Percentiles rank a stretch among this genome's conserved stretches.
phyloP scores from a whole-genome alignment of 129 eudicot species.

The Pulicaria dysenterica region DNA sequence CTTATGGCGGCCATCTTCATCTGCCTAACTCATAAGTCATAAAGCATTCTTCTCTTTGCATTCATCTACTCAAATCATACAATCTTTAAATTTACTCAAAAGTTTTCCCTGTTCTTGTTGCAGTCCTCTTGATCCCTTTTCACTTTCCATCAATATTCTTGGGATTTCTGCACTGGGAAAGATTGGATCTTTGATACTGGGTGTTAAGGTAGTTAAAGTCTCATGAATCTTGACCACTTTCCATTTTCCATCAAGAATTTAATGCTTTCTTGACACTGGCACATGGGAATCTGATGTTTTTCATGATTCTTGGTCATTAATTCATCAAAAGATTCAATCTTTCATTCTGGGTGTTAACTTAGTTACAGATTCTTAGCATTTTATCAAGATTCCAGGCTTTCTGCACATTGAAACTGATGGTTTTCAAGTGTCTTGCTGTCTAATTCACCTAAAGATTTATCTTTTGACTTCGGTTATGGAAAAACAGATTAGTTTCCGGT shows the following conservation, averaged over 20 bases:
- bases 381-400: background rate
- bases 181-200: conserved; percentile 14
- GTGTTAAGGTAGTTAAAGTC: conserved; percentile 9
- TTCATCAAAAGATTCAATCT: conserved; percentile 15
- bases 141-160: conserved; percentile 18
- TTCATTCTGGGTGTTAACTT: conserved; percentile 12
- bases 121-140: conserved; percentile 11
- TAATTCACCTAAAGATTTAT: conserved; percentile 7
- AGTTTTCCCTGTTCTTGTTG: background rate
- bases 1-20: conserved; percentile 37
- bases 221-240: conserved; percentile 15
- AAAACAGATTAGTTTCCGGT: conserved; percentile 60
- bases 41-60: background rate
- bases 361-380: background rate
- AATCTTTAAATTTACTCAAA: conserved; percentile 10
- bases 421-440: conserved; percentile 10
- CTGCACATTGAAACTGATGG: background rate
- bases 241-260: conserved; percentile 4
- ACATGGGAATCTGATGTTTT: conserved; percentile 1
- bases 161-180: conserved; percentile 16
- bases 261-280: background rate
- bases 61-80: conserved; percentile 14
- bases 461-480: conserved; percentile 53
- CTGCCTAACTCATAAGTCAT: conserved; percentile 29
- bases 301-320: conserved; percentile 1